These are phyloP conservation scores for Senecio squalidus DNA, from an alignment of 140 eudicot genomes.

Conservation along the genomic window DNA sequence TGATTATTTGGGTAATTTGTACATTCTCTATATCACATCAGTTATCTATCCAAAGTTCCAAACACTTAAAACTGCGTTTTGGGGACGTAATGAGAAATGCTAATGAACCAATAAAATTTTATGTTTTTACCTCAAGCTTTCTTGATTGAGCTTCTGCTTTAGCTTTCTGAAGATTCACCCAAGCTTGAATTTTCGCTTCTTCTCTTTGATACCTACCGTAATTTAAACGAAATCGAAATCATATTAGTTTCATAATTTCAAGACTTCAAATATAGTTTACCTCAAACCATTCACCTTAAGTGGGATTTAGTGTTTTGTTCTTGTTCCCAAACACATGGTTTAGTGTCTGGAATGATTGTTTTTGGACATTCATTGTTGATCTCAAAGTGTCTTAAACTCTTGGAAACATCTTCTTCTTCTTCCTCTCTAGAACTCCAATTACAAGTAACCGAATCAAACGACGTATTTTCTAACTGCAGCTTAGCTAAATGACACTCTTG, in stretches of 20 bases:
- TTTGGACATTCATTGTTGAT: constrained; percentile 37
- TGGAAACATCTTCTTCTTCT: constrained; percentile 86
- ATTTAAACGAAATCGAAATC: background rate
- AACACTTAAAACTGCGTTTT: too few relatives aligned
- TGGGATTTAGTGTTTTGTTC: constrained; percentile 58
- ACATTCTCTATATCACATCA: too few relatives aligned
- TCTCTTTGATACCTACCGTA: constrained; percentile 88
- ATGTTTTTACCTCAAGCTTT: constrained; percentile 69
- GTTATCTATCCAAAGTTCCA: too few relatives aligned
- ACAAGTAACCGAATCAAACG: constrained; percentile 37
- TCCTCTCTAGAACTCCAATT: constrained; percentile 85
- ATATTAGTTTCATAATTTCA: too few relatives aligned
- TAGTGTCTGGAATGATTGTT: constrained; percentile 55
- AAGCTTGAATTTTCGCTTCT: constrained; percentile 87
- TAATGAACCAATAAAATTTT: too few relatives aligned
- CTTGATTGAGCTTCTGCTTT: constrained; percentile 92
- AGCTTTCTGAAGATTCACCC: constrained; percentile 85
- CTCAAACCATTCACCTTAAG: constrained; percentile 44
- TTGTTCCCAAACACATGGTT: constrained; percentile 58
- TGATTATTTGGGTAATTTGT: too few relatives aligned
- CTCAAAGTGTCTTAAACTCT: constrained; percentile 83
- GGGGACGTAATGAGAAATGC: too few relatives aligned
- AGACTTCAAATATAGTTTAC: too few relatives aligned
- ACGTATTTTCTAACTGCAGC: constrained; percentile 36
- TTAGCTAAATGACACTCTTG: constrained; percentile 72